Base-by-base conservation (phyloP, 169 alveolate species). In the Plasmodium knowlesi region DNA sequence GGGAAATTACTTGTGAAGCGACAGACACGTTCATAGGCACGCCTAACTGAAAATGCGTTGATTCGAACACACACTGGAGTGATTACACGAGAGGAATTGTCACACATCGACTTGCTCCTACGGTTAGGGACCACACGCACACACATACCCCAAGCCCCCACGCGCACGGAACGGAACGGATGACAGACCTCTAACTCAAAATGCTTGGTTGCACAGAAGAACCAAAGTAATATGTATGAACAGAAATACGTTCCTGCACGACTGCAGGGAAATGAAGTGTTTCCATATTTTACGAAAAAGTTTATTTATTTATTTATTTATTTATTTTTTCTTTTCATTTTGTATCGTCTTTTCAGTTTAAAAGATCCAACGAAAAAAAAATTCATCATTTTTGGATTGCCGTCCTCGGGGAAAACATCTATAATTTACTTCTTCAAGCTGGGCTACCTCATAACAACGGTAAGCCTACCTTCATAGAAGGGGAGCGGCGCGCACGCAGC, bases 371-470 rank as follows among this genome's bases (percentile, higher is more conserved):
- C 78, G 22, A 90, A 80, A 90, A 90, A 90, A 90, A 82, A 50
- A 12, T 53, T 81, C 71, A 90, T 90, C 32, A 90, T 90, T 28
- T 90, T 90, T 90, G 95, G 95, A 12, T 90, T 90, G 41, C 95
- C 95, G 14, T 90, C 79, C 28, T 90, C 95, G n/a, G 95, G 95
- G 53, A 90, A 90, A 81, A 90, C 95, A 3, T 90, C 95, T 19
- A 82, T 90, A 43, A 37, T 90, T 46, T 90, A 90, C 57, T 90
- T 90, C 83, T 90, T 90, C 71, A 90, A 90, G 84, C 70, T 90
- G 46, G 95, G 95, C n/a, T 90, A 90, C 34, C 84, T 90, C 53
- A 90, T 90, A 81, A 80, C 95, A 22, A 90, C 85, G 10, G 95
- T 90, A 25, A 90, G 86, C 5, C 9, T 25, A 46, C 46, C 34